Evolutionary conservation across 2,329 filamentous ascomycete genomes (phyloP).

Genomic region (Ascochyta fabae): DNA sequence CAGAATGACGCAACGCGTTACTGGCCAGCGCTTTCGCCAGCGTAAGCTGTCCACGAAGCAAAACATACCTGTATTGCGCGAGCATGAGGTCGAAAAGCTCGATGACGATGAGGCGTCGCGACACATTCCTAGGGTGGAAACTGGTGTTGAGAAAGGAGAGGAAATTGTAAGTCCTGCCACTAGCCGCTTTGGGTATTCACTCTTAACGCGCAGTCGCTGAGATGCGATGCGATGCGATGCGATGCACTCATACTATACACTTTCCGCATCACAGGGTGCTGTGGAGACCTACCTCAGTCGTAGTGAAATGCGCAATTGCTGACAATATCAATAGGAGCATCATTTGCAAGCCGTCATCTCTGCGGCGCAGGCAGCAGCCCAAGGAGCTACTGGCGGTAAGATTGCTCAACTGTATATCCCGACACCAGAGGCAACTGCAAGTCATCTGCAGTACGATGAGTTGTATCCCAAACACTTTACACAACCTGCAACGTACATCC

Average conservation of each 20-base stretch:
- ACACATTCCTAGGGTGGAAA: slow-evolving; percentile 84
- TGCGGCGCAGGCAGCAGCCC: slow-evolving; percentile 63
- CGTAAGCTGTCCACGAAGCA: slow-evolving; percentile 94
- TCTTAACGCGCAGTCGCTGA: slow-evolving; percentile 2
- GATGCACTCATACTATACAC: neutral
- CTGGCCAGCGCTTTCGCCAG: slow-evolving; percentile 71
- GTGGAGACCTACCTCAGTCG: slow-evolving; percentile 20
- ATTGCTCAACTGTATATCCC: slow-evolving; percentile 70
- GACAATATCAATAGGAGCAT: slow-evolving; percentile 72
- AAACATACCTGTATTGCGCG: slow-evolving; percentile 82
- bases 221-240: slow-evolving; percentile 3
- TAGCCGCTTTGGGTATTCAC: slow-evolving; percentile 39
- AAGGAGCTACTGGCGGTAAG: slow-evolving; percentile 60
- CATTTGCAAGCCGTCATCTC: slow-evolving; percentile 88
- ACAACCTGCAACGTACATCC: slow-evolving; percentile 91
- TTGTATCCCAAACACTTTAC: slow-evolving; percentile 81
- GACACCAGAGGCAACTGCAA: slow-evolving; percentile 68
- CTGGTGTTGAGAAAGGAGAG: slow-evolving; percentile 95
- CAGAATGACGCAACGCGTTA: slow-evolving; percentile 48
- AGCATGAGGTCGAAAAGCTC: slow-evolving; percentile 85
- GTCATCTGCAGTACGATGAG: slow-evolving; percentile 81
- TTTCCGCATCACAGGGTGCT: neutral
- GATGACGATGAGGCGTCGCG: slow-evolving; percentile 86
- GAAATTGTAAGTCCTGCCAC: slow-evolving; percentile 79
- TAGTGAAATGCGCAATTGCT: slow-evolving; percentile 18